Conservation (phyloP, 83 land plant species). For the Isoetes engelmannii region DNA sequence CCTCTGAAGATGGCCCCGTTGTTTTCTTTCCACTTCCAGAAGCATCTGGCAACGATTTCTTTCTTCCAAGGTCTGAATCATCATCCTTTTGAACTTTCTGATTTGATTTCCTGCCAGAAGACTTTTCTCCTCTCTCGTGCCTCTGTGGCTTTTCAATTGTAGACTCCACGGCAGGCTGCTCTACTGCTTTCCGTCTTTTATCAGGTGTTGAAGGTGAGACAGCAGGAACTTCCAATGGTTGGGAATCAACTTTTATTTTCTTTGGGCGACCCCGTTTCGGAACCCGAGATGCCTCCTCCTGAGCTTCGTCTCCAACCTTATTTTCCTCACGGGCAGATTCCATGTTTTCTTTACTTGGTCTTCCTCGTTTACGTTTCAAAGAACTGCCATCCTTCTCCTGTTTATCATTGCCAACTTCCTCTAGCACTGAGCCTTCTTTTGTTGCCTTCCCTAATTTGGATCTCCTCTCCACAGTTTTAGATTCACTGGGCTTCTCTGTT, state of each 20-base stretch:
- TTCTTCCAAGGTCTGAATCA: too few species aligned
- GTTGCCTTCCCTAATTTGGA: not conserved
- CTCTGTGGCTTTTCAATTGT: too few species aligned
- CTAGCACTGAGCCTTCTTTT: not conserved
- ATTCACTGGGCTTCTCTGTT: not conserved
- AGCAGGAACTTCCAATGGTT: not conserved
- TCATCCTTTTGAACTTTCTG: too few species aligned
- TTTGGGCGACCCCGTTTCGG: not conserved
- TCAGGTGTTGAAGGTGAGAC: slow-evolving; percentile 2
- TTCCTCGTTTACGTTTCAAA: not conserved
- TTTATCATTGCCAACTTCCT: not conserved
- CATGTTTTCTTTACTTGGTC: slow-evolving; percentile 4
- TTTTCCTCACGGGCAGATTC: not conserved
- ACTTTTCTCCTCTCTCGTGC: too few species aligned
- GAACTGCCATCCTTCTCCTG: not conserved
- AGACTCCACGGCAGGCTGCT: not conserved
- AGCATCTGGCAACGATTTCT: too few species aligned
- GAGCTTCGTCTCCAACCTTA: not conserved
- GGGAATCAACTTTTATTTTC: not conserved
- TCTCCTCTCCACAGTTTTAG: not conserved
- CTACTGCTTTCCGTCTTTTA: not conserved
- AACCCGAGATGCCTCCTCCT: not conserved
- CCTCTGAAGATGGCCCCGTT: too few species aligned
- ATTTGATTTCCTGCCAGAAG: too few species aligned
- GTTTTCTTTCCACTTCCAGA: too few species aligned